Conservation (phyloP, 257 asterid genomes). For the Vinca minor region DNA sequence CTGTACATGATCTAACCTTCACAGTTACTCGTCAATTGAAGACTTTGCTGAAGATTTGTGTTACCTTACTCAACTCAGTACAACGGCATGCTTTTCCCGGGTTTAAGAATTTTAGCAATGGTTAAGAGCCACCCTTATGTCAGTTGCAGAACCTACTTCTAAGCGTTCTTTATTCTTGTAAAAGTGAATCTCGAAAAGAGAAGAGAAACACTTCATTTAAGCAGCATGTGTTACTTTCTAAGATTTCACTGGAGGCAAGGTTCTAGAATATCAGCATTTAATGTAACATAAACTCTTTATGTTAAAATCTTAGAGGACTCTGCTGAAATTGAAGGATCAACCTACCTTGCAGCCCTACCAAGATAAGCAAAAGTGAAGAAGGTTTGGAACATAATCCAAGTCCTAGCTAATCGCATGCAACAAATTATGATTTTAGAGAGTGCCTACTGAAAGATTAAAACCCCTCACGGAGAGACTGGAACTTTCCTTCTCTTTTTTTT, state of each 20-base stretch:
- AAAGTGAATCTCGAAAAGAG: background rate
- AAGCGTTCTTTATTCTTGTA: background rate
- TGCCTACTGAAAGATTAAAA: background rate
- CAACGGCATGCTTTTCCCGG: background rate
- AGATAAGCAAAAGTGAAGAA: background rate
- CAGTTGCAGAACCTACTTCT: background rate
- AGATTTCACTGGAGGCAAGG: background rate
- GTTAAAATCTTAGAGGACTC: background rate
- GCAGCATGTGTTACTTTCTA: background rate
- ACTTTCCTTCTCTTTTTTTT: too few relatives aligned
- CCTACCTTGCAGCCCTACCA: background rate
- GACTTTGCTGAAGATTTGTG: background rate
- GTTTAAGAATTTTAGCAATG: background rate
- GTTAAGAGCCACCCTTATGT: background rate
- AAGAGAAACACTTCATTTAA: background rate
- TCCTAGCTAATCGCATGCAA: background rate
- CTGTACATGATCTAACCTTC: background rate
- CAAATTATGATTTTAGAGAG: background rate
- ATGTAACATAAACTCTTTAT: background rate
- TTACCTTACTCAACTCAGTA: background rate
- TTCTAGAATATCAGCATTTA: too few relatives aligned
- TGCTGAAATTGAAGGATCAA: background rate
- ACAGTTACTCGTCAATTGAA: background rate
- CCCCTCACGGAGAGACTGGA: background rate
- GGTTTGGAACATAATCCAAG: background rate